Evolutionary conservation across 2,329 filamentous ascomycete species (phyloP).

Genomic region (Fusarium burgessii): DNA sequence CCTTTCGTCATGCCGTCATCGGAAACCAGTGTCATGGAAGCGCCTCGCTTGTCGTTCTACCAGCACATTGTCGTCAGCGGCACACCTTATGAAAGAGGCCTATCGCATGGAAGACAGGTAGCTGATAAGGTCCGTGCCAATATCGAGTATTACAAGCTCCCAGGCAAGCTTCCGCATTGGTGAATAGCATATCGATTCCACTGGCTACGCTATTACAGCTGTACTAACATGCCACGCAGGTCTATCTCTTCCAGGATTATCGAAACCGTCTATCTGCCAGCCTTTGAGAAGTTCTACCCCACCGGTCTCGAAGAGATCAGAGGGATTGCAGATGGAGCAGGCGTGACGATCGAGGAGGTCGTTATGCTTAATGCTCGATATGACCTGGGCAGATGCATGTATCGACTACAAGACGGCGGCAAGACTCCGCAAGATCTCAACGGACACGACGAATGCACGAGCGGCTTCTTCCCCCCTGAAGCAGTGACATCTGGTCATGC

Average conservation of each 20-base stretch:
- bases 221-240: rapidly evolving
- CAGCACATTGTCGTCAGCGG: neutral
- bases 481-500: neutral
- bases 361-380: neutral
- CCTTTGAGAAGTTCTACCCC: neutral
- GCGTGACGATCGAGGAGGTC: neutral
- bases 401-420: neutral
- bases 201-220: too few relatives aligned
- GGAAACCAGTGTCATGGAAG: neutral
- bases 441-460: neutral
- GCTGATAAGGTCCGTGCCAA: neutral
- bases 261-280: neutral
- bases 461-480: neutral
- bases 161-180: neutral
- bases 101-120: neutral
- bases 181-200: rapidly evolving
- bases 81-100: neutral
- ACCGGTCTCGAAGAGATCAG: neutral
- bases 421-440: rapidly evolving
- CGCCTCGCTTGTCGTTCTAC: neutral
- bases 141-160: neutral
- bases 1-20: neutral
- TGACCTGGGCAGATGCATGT: neutral
- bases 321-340: neutral
- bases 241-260: neutral